Percentiles rank a stretch among this genome's conserved stretches.
phyloP scores from a whole-genome alignment of 108 stramenopile species.

The Cyclotella atomus region DNA sequence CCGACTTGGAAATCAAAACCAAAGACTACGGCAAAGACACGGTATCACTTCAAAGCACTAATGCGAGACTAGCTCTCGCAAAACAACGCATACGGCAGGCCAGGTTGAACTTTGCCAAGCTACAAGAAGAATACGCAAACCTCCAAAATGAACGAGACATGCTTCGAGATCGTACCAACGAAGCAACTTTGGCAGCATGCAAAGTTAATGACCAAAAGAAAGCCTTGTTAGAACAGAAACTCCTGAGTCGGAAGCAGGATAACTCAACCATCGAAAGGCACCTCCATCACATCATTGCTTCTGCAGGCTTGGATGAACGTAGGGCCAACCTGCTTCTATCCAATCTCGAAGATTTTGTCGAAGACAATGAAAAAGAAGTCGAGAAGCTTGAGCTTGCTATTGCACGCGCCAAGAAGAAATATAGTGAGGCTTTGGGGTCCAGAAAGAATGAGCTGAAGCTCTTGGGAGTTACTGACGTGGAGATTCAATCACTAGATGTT shows the following conservation, averaged over 20 bases:
- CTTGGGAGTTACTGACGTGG: constrained; percentile 13
- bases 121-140: constrained; percentile 14
- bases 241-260: constrained; percentile 11
- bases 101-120: not conserved
- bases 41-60: constrained; percentile 32
- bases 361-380: constrained; percentile 15
- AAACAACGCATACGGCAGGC: constrained; percentile 20
- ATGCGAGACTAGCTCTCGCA: constrained; percentile 29
- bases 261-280: constrained; percentile 32
- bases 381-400: constrained; percentile 25
- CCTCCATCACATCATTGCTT: constrained; percentile 32
- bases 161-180: constrained; percentile 10
- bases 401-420: constrained; percentile 24
- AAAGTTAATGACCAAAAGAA: constrained; percentile 18
- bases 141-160: constrained; percentile 18
- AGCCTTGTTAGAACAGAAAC: constrained; percentile 18
- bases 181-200: constrained; percentile 13
- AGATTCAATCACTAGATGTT: constrained; percentile 10
- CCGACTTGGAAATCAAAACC: constrained; percentile 24
- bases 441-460: constrained; percentile 4
- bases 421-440: constrained; percentile 11
- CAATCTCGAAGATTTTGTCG: constrained; percentile 19
- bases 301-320: constrained; percentile 33
- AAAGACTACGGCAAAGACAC: constrained; percentile 48
- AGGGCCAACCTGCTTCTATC: constrained; percentile 15